These are phyloP conservation scores for Dothidotthia symphoricarpi DNA, from an alignment of 2,329 filamentous ascomycete genomes.

Conservation along the genomic window DNA sequence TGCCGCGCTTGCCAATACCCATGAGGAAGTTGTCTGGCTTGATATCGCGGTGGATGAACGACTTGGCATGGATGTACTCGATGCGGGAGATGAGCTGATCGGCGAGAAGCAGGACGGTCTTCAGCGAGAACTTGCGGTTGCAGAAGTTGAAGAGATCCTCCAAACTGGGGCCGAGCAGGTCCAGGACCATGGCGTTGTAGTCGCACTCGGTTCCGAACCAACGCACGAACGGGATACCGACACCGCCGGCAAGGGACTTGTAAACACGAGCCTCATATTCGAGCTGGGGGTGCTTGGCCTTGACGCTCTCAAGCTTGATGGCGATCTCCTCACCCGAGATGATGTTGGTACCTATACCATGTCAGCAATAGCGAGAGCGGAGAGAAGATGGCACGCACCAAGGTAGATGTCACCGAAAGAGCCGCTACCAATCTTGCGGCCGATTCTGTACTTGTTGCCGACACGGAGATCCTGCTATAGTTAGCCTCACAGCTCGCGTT, in stretches of 20 bases:
- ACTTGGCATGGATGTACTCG: slow-evolving; percentile 99
- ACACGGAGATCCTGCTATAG: slow-evolving; percentile 83
- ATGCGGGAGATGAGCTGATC: slow-evolving; percentile 99
- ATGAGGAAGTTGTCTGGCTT: slow-evolving; percentile 99
- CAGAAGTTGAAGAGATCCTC: slow-evolving; percentile 99
- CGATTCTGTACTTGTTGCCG: slow-evolving; percentile 99
- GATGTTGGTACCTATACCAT: slow-evolving; percentile 81
- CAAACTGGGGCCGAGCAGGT: slow-evolving; percentile 89
- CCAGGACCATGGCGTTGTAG: slow-evolving; percentile 99
- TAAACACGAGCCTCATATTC: slow-evolving; percentile 97
- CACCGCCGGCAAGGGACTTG: slow-evolving; percentile 86
- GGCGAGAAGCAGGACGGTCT: slow-evolving; percentile 93
- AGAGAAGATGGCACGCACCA: slow-evolving; percentile 47
- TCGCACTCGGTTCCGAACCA: slow-evolving; percentile 99
- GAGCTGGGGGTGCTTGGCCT: slow-evolving; percentile 98
- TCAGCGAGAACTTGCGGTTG: slow-evolving; percentile 98
- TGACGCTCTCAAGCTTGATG: slow-evolving; percentile 99
- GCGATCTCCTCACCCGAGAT: slow-evolving; percentile 99
- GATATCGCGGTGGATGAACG: slow-evolving; percentile 99
- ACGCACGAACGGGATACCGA: slow-evolving; percentile 96
- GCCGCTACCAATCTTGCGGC: slow-evolving; percentile 97
- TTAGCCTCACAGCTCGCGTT: slow-evolving; percentile 23
- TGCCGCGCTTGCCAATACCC: slow-evolving; percentile 98
- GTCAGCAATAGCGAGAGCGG: slow-evolving; percentile 18
- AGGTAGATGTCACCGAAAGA: slow-evolving; percentile 99